Evolutionary conservation across 352 stramenopile genomes (phyloP).

Genomic region (Globisporangium irregulare): DNA sequence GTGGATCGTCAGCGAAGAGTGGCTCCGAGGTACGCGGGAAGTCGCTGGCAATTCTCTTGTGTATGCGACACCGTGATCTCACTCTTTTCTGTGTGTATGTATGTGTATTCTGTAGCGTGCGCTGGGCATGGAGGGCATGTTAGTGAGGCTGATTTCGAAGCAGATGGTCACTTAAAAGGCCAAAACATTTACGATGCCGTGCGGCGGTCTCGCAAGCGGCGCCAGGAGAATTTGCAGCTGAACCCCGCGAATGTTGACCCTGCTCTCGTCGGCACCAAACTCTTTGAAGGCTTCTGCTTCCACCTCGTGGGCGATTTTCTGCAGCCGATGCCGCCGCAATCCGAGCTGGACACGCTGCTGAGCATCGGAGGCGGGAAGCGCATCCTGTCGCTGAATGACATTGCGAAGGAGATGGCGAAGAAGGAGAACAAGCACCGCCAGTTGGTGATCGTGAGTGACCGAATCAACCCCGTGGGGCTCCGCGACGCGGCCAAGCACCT

Average conservation of each 20-base stretch:
- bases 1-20: constrained; percentile 85
- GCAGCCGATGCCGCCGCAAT: constrained; percentile 63
- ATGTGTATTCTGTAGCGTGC: constrained; percentile 34
- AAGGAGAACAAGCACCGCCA: constrained; percentile 38
- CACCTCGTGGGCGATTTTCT: constrained; percentile 76
- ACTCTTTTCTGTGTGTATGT: constrained; percentile 10
- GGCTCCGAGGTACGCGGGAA: constrained; percentile 51
- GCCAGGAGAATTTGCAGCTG: constrained; percentile 38
- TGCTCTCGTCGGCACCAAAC: constrained; percentile 47
- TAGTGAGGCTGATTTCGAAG: constrained; percentile 52
- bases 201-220: constrained; percentile 37
- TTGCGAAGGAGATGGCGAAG: constrained; percentile 51
- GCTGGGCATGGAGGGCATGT: constrained; percentile 30
- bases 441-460: constrained; percentile 75
- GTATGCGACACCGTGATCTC: not conserved
- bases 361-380: constrained; percentile 60
- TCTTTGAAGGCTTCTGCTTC: constrained; percentile 73
- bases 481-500: constrained; percentile 39
- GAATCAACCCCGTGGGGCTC: constrained; percentile 61
- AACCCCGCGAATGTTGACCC: constrained; percentile 19
- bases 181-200: constrained; percentile 46
- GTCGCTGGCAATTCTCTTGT: not conserved
- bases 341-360: constrained; percentile 67
- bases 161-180: constrained; percentile 59
- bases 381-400: constrained; percentile 49